Conservation (phyloP, 805 yeast species). For the Limtongozyma cylindracea region DNA sequence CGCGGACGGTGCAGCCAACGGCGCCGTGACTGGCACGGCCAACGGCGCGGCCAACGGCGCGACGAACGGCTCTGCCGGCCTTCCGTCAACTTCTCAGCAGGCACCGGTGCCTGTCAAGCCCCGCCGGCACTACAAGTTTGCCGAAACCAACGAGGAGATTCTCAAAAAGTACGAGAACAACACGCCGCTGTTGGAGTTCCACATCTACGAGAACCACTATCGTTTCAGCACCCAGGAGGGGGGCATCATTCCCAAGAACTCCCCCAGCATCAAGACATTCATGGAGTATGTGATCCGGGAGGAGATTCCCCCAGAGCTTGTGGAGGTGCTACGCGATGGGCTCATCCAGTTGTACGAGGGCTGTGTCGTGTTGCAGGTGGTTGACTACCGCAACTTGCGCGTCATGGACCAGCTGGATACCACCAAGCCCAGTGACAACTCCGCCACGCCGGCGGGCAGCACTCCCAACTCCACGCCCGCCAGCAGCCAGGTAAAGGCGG, state of each 20-base stretch:
- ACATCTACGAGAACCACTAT: constrained; percentile 77
- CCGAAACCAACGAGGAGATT: constrained; percentile 48
- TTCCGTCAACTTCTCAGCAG: too few relatives aligned
- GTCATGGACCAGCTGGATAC: background rate
- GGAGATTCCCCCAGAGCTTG: constrained; percentile 68
- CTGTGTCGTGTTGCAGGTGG: constrained; percentile 63
- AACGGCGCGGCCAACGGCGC: too few relatives aligned
- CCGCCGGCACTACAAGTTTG: constrained; percentile 24
- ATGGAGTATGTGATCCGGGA: constrained; percentile 58
- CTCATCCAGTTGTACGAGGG: constrained; percentile 76
- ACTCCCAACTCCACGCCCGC: too few relatives aligned
- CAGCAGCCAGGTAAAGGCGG: constrained; percentile 1
- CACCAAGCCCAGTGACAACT: background rate
- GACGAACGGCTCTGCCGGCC: too few relatives aligned
- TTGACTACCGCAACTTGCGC: constrained; percentile 46
- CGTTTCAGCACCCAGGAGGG: constrained; percentile 79
- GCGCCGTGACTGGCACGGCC: background rate
- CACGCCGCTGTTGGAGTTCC: constrained; percentile 70
- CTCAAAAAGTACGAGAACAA: constrained; percentile 51
- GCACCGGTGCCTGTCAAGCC: too few relatives aligned
- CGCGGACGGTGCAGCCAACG: background rate
- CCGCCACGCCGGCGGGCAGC: background rate
- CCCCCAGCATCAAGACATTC: constrained; percentile 58
- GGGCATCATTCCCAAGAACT: constrained; percentile 46
- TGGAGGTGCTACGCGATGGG: constrained; percentile 75